Conservation (phyloP, 176 grass and related monocot species). For the Cenchrus fungigraminus region DNA sequence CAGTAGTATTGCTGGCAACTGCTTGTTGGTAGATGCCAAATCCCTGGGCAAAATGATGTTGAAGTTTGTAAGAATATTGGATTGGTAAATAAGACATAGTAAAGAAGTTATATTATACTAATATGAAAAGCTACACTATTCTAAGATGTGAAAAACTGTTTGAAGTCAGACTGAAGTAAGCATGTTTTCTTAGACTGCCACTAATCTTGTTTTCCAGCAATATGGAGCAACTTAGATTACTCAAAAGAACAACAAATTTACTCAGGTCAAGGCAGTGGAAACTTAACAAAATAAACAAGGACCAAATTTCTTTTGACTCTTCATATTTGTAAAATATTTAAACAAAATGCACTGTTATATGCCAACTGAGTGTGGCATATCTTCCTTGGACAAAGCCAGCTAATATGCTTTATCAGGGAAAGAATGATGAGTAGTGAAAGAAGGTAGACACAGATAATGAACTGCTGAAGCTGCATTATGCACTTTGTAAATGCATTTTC, state of each 20-base stretch:
- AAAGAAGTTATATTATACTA: background rate
- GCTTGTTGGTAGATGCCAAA: conserved; percentile 2
- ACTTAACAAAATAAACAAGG: background rate
- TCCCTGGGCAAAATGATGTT: background rate
- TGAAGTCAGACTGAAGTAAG: background rate
- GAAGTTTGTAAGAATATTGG: conserved; percentile 10
- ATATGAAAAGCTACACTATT: conserved; percentile 1
- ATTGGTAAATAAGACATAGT: background rate
- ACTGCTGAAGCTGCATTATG: background rate
- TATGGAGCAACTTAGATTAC: background rate
- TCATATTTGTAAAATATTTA: background rate
- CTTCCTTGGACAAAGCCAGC: background rate
- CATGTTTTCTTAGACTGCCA: background rate
- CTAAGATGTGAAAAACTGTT: background rate
- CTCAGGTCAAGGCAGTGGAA: background rate
- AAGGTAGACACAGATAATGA: background rate
- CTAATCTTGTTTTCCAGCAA: background rate
- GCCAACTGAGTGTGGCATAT: background rate
- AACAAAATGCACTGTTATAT: background rate
- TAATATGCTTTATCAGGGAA: background rate
- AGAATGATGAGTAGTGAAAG: background rate
- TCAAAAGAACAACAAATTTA: background rate
- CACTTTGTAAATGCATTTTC: background rate
- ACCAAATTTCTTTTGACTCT: background rate
- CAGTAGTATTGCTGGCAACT: background rate